Base-by-base conservation (phyloP, 2,329 filamentous ascomycete species). In the Exophiala spinifera region DNA sequence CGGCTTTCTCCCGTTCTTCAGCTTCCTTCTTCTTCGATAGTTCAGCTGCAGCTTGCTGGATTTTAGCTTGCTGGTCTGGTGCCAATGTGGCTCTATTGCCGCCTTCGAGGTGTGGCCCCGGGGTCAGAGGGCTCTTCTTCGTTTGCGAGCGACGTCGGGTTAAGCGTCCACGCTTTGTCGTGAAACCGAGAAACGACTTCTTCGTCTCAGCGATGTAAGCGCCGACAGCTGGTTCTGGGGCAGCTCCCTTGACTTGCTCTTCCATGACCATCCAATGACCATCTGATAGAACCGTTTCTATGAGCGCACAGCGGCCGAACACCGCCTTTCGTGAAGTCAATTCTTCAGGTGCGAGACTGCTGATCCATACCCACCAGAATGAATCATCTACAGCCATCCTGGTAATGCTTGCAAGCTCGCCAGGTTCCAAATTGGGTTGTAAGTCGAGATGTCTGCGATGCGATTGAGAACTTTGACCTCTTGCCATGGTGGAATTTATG, bases 281-380 rank as follows among this genome's bases (percentile, higher is more conserved):
- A 50, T 84, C 83, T 39, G 80, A 78, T 57, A 97, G 94, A 13
- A 82, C 78, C 0, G 94, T 97, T 70, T 99, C 94, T 43, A 97
- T 82, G 36, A 99, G 80, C 17, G 94, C 90, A 66, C 94, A 99
- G 60, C 94, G 83, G 34, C 94, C 94, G 69, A 99, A 99, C 0
- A 91, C 90, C 4, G 91, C 87, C 69, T 99, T 99, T 57, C 94
- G 84, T 44, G 86, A 81, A 0, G 84, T 73, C 0, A 91, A 88
- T 73, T 99, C 94, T 66, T 99, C 94, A 0, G 85, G 88, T 1
- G 92, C 91, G 65, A 99, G 76, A 77, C 92, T 97, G 64, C 85
- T 95, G 80, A 99, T 97, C 94, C 94, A 99, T 3, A 97, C 94
- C 92, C 94, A 97, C 94, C 94, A 99, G 71, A 99, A 99, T 1